Evolutionary conservation across 179 eudicot species (phyloP).

Genomic region (Sideroxylon spinosum): DNA sequence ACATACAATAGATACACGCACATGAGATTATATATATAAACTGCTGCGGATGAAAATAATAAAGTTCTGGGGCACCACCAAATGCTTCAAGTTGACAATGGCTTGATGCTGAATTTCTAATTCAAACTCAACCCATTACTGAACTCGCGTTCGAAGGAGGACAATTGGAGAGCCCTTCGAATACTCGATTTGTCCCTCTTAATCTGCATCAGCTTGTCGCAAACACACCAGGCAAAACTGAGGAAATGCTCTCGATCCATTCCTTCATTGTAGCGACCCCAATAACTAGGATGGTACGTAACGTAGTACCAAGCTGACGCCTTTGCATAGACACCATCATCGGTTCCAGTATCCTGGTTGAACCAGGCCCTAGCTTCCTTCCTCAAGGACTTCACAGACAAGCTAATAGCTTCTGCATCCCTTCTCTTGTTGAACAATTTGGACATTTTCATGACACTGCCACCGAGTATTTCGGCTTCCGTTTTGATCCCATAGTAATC

Average conservation of each 20-base stretch:
- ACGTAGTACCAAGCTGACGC: slow-evolving; percentile 93
- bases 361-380: slow-evolving; percentile 76
- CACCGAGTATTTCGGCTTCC: slow-evolving; percentile 75
- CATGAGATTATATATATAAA: no score
- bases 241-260: slow-evolving; percentile 58
- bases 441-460: slow-evolving; percentile 70
- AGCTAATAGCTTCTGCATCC: slow-evolving; percentile 63
- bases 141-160: slow-evolving; percentile 21
- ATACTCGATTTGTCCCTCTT: slow-evolving; percentile 39
- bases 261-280: slow-evolving; percentile 57
- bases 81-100: neutral
- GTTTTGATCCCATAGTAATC: slow-evolving; percentile 81
- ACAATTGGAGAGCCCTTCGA: slow-evolving; percentile 12
- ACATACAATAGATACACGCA: neutral
- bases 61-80: neutral
- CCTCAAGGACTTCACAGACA: slow-evolving; percentile 62
- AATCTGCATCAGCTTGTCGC: slow-evolving; percentile 56
- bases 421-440: slow-evolving; percentile 59
- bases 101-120: slow-evolving; percentile 2
- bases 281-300: slow-evolving; percentile 58
- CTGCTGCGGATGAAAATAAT: no score
- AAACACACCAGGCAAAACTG: slow-evolving; percentile 88
- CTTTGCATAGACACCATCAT: slow-evolving; percentile 43
- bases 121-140: slow-evolving; percentile 19
- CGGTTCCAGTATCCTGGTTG: slow-evolving; percentile 21